Evolutionary conservation across 2,329 filamentous ascomycete genomes (phyloP), one percentile per base, ranked within the genome.

Genomic region (Diplocarpon rosae): DNA sequence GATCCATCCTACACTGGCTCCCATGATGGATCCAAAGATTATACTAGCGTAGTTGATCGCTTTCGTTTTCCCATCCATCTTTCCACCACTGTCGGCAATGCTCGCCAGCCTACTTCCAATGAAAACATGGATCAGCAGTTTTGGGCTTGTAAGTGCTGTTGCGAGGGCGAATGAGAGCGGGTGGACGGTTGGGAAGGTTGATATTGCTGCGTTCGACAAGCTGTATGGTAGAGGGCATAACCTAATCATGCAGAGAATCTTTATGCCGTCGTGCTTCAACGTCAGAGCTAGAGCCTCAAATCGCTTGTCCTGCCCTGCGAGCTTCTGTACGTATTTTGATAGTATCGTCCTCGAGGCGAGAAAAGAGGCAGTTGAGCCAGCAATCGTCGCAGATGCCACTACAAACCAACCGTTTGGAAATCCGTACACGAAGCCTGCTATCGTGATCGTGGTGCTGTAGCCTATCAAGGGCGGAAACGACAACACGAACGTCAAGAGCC

Each of bases 181-280:
- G 17, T 80, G 75, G 29, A 98, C 85, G 28, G 84, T 94, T 2
- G 89, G 89, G 50, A 98, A 89, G 1, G 92, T 96, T 27, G 87
- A 87, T 44, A 98, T 77, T 49, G 94, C 94, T 40, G 88, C 92
- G 61, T 98, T 98, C 60, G 85, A 89, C 54, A 96, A 69, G 42
- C 85, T 92, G 63, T 94, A 98, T 12, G 92, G 92, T 48, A 98
- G 63, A 1, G 92, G 92, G 59, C 90, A 96, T 52, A 96, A 75
- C 27, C 92, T 78, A 56, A 98, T 92, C 75, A 92, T 93, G 51
- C 86, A 81, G 37, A 98, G 72, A 43, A 96, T 79, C 57, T 87
- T 84, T 41, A 98, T 65, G 1, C 92, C 92, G 59, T 98, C 92
- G 59, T 85, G 81, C 52, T 94, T 87, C 50, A 98, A 70, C 7